Percentiles rank a stretch among this genome's conserved stretches.
Evolutionary conservation across 2,329 filamentous ascomycete species (phyloP).

Genomic region (Cladosporium sp.): DNA sequence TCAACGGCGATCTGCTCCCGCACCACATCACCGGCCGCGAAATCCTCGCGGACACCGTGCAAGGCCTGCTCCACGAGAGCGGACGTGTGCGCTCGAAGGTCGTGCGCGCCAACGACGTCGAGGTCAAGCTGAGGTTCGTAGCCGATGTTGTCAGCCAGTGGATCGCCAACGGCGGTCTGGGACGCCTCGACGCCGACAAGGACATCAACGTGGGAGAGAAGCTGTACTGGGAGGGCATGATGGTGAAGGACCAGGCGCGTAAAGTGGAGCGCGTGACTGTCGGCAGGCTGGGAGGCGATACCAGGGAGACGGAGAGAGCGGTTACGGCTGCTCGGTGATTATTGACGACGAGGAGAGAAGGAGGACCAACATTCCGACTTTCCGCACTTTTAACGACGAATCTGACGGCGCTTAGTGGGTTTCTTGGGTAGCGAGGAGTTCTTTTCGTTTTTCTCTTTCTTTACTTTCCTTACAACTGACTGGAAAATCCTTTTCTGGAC

Average conservation of each 20-base stretch:
- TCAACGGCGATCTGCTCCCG: slow-evolving; percentile 62
- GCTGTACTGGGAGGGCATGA: slow-evolving; percentile 46
- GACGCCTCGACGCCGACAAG: slow-evolving; percentile 43
- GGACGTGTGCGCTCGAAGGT: slow-evolving; percentile 50
- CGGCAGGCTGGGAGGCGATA: slow-evolving; percentile 49
- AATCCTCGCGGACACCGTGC: slow-evolving; percentile 69
- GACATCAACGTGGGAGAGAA: slow-evolving; percentile 31
- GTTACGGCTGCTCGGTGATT: background rate
- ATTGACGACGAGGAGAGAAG: background rate
- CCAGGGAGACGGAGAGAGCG: slow-evolving; percentile 12
- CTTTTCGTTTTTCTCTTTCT: background rate
- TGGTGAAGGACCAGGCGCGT: slow-evolving; percentile 45
- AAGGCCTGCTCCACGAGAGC: slow-evolving; percentile 67
- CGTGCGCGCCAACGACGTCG: slow-evolving; percentile 70
- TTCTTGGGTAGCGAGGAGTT: slow-evolving; percentile 8
- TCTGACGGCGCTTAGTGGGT: slow-evolving; percentile 7
- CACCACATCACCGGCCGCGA: slow-evolving; percentile 69
- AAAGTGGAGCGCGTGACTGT: slow-evolving; percentile 51
- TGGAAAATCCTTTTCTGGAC: background rate
- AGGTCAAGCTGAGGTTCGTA: slow-evolving; percentile 73
- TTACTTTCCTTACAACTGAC: background rate
- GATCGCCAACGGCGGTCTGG: slow-evolving; percentile 68
- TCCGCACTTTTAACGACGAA: background rate
- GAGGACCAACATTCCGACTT: background rate
- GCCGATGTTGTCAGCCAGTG: slow-evolving; percentile 68